A percentile compares a stretch with the other conserved stretches of the same genome.
phyloP scores from a whole-genome alignment of 2,329 filamentous ascomycete species.

The Iodosphaeria phyllophila region DNA sequence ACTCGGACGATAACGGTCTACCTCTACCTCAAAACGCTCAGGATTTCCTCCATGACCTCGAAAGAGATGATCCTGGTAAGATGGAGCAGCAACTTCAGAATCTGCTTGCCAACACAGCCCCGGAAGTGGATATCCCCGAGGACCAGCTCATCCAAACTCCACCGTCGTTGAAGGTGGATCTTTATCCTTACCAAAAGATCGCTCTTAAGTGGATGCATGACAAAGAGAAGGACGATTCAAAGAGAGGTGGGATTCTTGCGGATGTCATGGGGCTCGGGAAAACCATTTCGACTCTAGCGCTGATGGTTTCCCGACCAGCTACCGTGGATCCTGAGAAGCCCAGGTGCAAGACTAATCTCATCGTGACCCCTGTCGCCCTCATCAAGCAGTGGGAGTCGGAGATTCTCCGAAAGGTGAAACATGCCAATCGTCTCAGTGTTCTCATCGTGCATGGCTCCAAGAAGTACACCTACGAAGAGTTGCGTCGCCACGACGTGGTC shows the following conservation, averaged over 20 bases:
- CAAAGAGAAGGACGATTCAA: conserved; percentile 52
- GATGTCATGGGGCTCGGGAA: conserved; percentile 78
- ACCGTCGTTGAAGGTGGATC: conserved; percentile 41
- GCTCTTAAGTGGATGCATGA: conserved; percentile 60
- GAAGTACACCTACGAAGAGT: conserved; percentile 35
- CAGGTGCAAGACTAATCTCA: conserved; percentile 2
- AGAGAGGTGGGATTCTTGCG: conserved; percentile 60
- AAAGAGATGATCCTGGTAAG: conserved; percentile 19
- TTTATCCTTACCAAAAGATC: conserved; percentile 71
- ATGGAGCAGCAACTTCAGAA: conserved; percentile 25
- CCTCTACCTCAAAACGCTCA: conserved; percentile 15
- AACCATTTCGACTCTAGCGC: conserved; percentile 63
- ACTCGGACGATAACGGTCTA: conserved; percentile 17
- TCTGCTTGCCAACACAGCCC: conserved; percentile 53
- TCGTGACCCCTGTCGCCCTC: conserved; percentile 9
- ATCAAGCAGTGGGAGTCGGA: conserved; percentile 12
- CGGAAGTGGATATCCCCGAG: conserved; percentile 45
- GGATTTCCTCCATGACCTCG: conserved; percentile 15
- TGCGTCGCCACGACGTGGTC: conserved; percentile 53
- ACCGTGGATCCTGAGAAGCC: not conserved
- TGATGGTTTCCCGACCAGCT: conserved; percentile 36
- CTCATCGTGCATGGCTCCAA: conserved; percentile 56
- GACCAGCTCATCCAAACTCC: conserved; percentile 43
- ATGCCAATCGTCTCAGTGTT: conserved; percentile 38
- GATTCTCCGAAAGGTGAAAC: conserved; percentile 45